Base-by-base conservation (phyloP, 2,329 filamentous ascomycete genomes). In the Aureobasidium sp. region DNA sequence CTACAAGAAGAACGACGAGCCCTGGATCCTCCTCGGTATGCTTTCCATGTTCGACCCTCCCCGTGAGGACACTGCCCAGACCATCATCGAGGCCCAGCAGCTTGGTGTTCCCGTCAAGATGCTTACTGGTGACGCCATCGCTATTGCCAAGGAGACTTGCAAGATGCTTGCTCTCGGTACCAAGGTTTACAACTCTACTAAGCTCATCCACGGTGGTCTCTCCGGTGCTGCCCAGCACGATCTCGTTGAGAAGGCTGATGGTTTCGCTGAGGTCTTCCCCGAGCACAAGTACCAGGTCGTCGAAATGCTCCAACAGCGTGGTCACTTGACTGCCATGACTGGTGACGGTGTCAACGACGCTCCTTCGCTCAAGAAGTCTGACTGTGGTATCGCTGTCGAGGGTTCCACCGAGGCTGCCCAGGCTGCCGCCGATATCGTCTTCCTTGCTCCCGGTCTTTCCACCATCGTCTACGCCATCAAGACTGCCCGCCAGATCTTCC, bases 21-120 rank as follows among this genome's bases (percentile, higher is more conserved):
- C 81, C 72, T 89, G 87, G 88, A 82, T 87, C 70, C 80, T 91
- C 65, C 84, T 90, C 64, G 87, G 87, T 75, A 86, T 90, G 79
- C 82, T 90, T 74, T 88, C 87, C 71, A 89, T 90, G 85, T 90
- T 90, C 78, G 87, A 90, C 74, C 87, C 87, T 71, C 87, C 87
- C 65, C 87, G 87, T 80, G 87, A 89, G 70, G 87, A 90, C 74
- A 90, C 88, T 65, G 87, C 87, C 67, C 87, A 89, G 78, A 90
- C 87, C 67, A 90, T 90, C 71, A 79, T 88, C 70, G 87, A 90
- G 78, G 87, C 87, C 66, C 85, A 89, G 75, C 83, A 87, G 73
- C 86, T 90, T 63, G 87, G 87, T 80, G 86, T 90, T 37, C 85
- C 84, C 67, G 87, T 90, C 68, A 90, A 90, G 84, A 90, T 90